Percentiles rank a stretch among this genome's conserved stretches.
Conservation (phyloP, 148 eudicot species). For the Silene uniflora region DNA sequence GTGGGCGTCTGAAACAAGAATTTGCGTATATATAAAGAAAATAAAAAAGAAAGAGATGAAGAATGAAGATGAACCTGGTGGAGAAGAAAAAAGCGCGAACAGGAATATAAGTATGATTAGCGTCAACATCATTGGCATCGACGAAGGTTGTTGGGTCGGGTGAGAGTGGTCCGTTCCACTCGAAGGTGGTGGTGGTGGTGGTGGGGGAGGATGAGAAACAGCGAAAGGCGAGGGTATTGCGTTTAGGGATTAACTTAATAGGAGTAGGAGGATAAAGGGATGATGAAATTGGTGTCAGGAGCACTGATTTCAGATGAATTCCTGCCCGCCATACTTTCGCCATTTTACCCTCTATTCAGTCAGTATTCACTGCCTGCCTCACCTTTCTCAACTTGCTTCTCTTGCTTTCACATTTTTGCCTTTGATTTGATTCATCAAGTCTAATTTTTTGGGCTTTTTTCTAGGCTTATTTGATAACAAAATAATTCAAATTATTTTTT, state of each 20-base stretch:
- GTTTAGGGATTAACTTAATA: background rate
- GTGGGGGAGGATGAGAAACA: slow-evolving; percentile 36
- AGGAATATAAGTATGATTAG: slow-evolving; percentile 43
- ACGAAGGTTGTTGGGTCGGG: slow-evolving; percentile 29
- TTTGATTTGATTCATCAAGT: too few species aligned
- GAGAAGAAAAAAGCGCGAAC: slow-evolving; percentile 92
- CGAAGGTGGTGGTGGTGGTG: slow-evolving; percentile 16
- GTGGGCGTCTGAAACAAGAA: too few species aligned
- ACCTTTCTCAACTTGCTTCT: too few species aligned
- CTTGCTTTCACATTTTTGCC: too few species aligned
- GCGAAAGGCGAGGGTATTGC: slow-evolving; percentile 14
- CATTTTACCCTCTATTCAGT: too few species aligned
- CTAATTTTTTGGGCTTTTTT: too few species aligned
- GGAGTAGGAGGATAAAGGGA: background rate
- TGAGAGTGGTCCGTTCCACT: slow-evolving; percentile 48
- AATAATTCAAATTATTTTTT: too few species aligned
- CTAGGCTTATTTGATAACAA: too few species aligned
- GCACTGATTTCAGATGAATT: too few species aligned
- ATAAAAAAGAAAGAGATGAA: background rate
- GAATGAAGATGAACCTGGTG: slow-evolving; percentile 49
- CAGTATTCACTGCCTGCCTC: too few species aligned
- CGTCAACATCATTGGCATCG: slow-evolving; percentile 15
- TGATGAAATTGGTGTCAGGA: background rate
- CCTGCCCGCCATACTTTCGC: too few species aligned
- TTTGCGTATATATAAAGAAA: background rate